Evolutionary conservation across 495 filamentous ascomycete genomes (phyloP).

Genomic region (Daldinia loculata): DNA sequence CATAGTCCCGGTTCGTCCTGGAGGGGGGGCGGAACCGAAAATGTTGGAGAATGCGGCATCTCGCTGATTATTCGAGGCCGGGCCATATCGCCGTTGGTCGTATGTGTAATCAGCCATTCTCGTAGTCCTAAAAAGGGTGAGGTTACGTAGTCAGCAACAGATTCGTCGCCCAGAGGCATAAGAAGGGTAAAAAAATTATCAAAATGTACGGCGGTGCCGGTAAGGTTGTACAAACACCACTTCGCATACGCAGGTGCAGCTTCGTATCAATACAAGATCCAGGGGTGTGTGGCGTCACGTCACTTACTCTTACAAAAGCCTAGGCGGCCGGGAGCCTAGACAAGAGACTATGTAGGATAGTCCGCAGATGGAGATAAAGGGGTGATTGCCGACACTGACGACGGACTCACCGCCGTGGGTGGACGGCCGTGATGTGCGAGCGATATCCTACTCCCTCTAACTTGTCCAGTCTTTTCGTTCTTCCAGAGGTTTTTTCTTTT

Average conservation of each 20-base stretch:
- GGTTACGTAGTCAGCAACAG: constrained; percentile 36
- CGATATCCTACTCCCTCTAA: constrained; percentile 25
- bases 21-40: constrained; percentile 86
- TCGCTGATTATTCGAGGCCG: constrained; percentile 77
- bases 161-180: constrained; percentile 11
- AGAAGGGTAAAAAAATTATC: constrained; percentile 22
- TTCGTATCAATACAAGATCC: constrained; percentile 35
- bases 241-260: constrained; percentile 24
- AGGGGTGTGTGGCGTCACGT: constrained; percentile 12
- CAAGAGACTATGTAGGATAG: constrained; percentile 38
- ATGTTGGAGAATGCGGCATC: constrained; percentile 97
- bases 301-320: constrained; percentile 46
- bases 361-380: constrained; percentile 27
- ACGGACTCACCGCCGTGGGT: constrained; percentile 41
- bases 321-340: constrained; percentile 48
- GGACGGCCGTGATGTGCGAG: constrained; percentile 31
- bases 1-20: constrained; percentile 89
- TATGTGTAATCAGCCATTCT: constrained; percentile 91
- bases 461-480: background rate
- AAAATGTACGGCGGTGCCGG: constrained; percentile 22
- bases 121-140: constrained; percentile 36
- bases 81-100: constrained; percentile 72
- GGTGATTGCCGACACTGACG: constrained; percentile 34
- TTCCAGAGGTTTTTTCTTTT: constrained; percentile 2
- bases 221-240: constrained; percentile 38